A percentile compares a stretch with the other conserved stretches of the same genome.
Conservation (phyloP, 306 rosid species). For the Bauhinia variegata region DNA sequence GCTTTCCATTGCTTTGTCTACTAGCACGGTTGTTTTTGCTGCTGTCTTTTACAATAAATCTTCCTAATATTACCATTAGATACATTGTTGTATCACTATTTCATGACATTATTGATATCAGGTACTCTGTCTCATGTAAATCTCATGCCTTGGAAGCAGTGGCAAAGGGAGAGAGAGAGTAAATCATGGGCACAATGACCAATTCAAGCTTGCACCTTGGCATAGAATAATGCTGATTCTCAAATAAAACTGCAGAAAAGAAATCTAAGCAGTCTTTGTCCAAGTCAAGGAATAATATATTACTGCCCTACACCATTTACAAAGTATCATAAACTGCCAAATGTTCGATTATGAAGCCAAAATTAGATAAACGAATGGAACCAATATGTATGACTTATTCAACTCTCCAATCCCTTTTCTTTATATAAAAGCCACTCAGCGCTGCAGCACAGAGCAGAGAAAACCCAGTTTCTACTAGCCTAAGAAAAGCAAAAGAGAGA, state of each 20-base stretch:
- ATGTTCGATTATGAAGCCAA: constrained; percentile 47
- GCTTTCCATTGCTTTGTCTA: constrained; percentile 34
- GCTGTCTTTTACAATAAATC: background rate
- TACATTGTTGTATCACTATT: too few species aligned
- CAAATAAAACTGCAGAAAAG: constrained; percentile 20
- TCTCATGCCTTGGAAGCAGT: constrained; percentile 18
- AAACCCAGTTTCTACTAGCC: constrained; percentile 13
- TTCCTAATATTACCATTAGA: too few species aligned
- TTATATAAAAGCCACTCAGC: constrained; percentile 17
- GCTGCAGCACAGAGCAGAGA: constrained; percentile 1
- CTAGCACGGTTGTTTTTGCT: background rate
- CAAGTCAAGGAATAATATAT: constrained; percentile 42
- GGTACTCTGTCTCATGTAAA: constrained; percentile 17
- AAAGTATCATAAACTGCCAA: constrained; percentile 44
- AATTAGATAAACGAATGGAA: constrained; percentile 43
- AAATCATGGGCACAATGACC: constrained; percentile 28
- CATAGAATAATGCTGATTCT: constrained; percentile 28
- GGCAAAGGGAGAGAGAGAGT: constrained; percentile 19
- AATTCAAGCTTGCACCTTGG: constrained; percentile 28
- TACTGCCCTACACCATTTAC: constrained; percentile 26
- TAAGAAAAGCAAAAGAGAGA: background rate
- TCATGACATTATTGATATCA: background rate
- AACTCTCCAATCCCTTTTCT: constrained; percentile 1
- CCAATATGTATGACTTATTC: constrained; percentile 59
- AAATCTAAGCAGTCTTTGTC: constrained; percentile 44